Evolutionary conservation across 768 basidiomycete genomes (phyloP), one percentile per base, ranked within the genome.

Genomic region (Trametes sanguinea): DNA sequence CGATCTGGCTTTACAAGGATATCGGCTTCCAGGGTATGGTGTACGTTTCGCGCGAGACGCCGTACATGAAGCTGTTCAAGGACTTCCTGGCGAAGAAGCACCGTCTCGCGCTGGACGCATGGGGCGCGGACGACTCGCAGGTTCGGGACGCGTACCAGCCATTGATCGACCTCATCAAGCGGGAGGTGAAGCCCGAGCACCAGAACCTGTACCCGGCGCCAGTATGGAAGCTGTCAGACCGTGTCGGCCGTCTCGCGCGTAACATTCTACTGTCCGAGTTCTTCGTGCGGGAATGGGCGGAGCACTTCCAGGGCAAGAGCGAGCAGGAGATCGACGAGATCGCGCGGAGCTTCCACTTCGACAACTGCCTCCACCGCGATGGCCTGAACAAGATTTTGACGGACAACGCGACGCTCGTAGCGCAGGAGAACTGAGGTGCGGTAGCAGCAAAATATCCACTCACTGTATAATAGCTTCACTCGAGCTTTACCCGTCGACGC

Each of bases 1-100:
- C 87, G 0, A 94, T 93, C 76, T 94, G 93, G 92, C 75, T 92
- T 14, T 94, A 90, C 82, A 94, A 90, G 69, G 88, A 90, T 68
- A 88, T 90, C 66, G 90, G 90, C 27, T 89, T 88, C 80, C 89
- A 91, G 74, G 91, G 91, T 47, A 91, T 94, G 90, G 87, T 90
- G 30, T 83, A 90, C 73, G 78, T 87, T 66, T 81, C 83, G n/a
- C 80, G 77, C 13, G 81, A 85, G 11, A 86, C 90, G 3, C 80
- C 88, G 4, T 94, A 91, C 76, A 87, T 87, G 79, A 82, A 77
- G 60, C 83, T 87, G 48, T 82, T 94, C 76, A 74, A 77, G 51
- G 78, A 82, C 37, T 92, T 92, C 78, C 80, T 92, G 53, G 82
- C 80, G 54, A 90, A 88, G 77, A 93, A 94, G 73, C 86, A 91